A percentile compares a stretch with the other conserved stretches of the same genome.
phyloP scores from a whole-genome alignment of 768 basidiomycete species.

The Hericium rajendrae region DNA sequence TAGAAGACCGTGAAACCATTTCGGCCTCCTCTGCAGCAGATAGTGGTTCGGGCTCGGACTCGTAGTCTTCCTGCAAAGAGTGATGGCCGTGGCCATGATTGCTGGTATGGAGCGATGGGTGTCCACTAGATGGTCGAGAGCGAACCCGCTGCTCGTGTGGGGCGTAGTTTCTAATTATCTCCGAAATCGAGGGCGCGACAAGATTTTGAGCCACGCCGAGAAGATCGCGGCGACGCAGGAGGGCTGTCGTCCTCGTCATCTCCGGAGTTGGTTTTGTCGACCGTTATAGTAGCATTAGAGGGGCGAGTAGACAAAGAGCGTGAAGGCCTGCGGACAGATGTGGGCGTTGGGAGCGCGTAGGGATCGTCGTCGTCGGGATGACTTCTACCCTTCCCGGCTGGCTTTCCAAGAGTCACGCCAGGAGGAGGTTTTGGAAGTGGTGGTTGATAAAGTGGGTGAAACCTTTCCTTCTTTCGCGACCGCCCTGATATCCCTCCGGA shows the following conservation, averaged over 20 bases:
- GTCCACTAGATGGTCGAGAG: constrained; percentile 35
- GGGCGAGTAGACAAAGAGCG: constrained; percentile 7
- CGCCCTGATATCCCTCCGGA: constrained; percentile 33
- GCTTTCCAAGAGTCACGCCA: constrained; percentile 57
- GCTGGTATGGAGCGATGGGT: constrained; percentile 38
- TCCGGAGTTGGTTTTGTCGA: background rate
- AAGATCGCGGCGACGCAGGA: constrained; percentile 13
- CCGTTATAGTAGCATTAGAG: constrained; percentile 2
- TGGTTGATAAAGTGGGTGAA: constrained; percentile 74
- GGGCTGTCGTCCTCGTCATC: constrained; percentile 3
- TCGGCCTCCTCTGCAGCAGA: constrained; percentile 52
- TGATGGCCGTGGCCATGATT: constrained; percentile 34
- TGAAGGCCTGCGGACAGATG: constrained; percentile 16
- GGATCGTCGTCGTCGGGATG: constrained; percentile 6
- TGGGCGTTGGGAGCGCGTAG: constrained; percentile 8
- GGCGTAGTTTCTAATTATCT: constrained; percentile 76
- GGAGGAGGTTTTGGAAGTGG: constrained; percentile 80
- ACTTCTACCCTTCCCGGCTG: constrained; percentile 39
- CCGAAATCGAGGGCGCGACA: constrained; percentile 73
- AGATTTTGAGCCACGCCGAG: constrained; percentile 27
- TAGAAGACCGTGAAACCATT: constrained; percentile 67
- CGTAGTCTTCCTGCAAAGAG: constrained; percentile 36
- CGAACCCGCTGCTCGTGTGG: constrained; percentile 47
- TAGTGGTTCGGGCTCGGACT: constrained; percentile 39
- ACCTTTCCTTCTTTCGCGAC: constrained; percentile 38